Conservation (phyloP, 805 yeast species). For the Peterozyma toletana region DNA sequence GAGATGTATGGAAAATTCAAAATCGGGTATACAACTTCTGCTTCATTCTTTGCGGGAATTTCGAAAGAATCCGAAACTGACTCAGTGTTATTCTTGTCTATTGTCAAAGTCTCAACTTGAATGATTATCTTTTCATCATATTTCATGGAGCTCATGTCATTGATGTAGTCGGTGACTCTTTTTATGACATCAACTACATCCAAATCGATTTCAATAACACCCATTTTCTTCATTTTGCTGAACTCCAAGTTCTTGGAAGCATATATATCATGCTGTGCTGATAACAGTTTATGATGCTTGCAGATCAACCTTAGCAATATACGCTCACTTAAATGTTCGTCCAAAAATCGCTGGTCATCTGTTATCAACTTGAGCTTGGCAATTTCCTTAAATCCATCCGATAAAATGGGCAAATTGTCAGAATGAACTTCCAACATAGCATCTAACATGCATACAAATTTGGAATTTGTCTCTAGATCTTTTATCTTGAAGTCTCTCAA, state of each 20-base stretch:
- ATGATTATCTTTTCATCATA: slow-evolving; percentile 70
- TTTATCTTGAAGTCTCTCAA: slow-evolving; percentile 25
- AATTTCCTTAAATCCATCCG: slow-evolving; percentile 69
- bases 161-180: slow-evolving; percentile 66
- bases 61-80: slow-evolving; percentile 25
- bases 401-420: slow-evolving; percentile 75
- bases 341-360: slow-evolving; percentile 42
- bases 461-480: slow-evolving; percentile 44
- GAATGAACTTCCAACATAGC: slow-evolving; percentile 69
- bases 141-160: slow-evolving; percentile 76
- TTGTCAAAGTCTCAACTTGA: slow-evolving; percentile 34
- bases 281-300: slow-evolving; percentile 71
- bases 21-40: slow-evolving; percentile 31
- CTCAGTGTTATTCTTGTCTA: slow-evolving; percentile 20
- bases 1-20: slow-evolving; percentile 77
- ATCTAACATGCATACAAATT: slow-evolving; percentile 45
- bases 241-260: slow-evolving; percentile 27
- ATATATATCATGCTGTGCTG: slow-evolving; percentile 25
- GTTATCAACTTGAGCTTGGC: slow-evolving; percentile 23
- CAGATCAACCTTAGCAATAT: slow-evolving; percentile 83
- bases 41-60: slow-evolving; percentile 10
- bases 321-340: slow-evolving; percentile 73
- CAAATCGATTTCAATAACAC: slow-evolving; percentile 60
- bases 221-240: slow-evolving; percentile 41
- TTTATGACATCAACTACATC: slow-evolving; percentile 57